Evolutionary conservation across 106 monocot species (phyloP), one percentile per base, ranked within the genome.

Genomic region (Allium sativum): DNA sequence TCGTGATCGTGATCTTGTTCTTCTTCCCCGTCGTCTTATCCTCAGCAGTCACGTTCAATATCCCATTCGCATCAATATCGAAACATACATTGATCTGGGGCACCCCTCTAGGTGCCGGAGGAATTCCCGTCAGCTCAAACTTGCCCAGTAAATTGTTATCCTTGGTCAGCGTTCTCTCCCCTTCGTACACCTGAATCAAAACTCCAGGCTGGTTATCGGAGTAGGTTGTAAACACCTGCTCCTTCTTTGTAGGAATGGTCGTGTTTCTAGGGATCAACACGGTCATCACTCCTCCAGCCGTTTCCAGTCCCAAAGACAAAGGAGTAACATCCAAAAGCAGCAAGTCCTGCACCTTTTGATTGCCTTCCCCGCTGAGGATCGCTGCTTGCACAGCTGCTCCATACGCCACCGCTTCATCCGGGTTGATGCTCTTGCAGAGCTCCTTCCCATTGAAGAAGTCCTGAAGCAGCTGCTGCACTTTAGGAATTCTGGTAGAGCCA

Each of bases 401-500:
- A 18, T 78, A 81, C 0, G 84, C 89, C 31, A 84, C 81, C 8
- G 81, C 81, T 68, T 84, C 84, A 40, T 84, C 81, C 0, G 84
- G 81, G 67, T 84, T 84, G 65, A 88, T 78, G 75, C 62, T 89
- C 78, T 78, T 84, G 81, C 81, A 89, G 41, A 84, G 78, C 70
- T 84, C 88, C 84, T 89, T 89, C n/a, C 84, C 84, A 8, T 81
- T 81, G 73, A 89, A 89, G 75, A 89, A 81, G 18, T 89, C 84
- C 72, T 81, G 81, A 52, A 76, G 64, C 4, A 81, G 59, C 31
- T 81, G 72, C 69, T 76, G 76, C 15, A 81, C 73, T 40, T 59
- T 76, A 18, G 81, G 76, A 9, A 81, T 81, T 9, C 76, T 48
- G 13, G 81, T 81, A 8, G 81, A 76, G 0, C 76, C 76, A 8